These are phyloP conservation scores for Phytophthora litchii DNA, from an alignment of 352 stramenopile genomes.

Conservation along the genomic window DNA sequence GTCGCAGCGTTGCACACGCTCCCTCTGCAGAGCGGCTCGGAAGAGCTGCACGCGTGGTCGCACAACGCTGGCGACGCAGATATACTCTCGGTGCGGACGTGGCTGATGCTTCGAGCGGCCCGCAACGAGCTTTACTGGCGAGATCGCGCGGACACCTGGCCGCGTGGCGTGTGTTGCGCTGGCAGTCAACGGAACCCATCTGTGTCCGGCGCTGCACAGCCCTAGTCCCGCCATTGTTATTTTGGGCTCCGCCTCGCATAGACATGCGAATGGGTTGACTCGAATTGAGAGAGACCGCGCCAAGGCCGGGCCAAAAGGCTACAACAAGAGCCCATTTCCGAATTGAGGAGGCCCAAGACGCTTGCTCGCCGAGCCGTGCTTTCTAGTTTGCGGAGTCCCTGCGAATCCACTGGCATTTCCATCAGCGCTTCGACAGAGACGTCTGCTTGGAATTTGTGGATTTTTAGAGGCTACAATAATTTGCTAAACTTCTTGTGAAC, in stretches of 20 bases:
- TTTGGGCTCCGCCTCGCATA: slow-evolving; percentile 11
- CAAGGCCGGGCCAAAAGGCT: slow-evolving; percentile 15
- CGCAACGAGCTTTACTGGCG: slow-evolving; percentile 5
- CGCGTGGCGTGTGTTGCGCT: neutral
- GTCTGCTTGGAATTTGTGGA: too few species aligned
- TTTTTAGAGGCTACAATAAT: too few species aligned
- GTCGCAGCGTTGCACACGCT: slow-evolving; percentile 20
- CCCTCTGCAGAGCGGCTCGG: slow-evolving; percentile 1
- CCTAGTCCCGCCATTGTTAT: neutral
- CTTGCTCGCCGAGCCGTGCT: too few species aligned
- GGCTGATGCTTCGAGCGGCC: neutral
- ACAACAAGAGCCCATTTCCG: slow-evolving; percentile 5
- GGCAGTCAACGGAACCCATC: slow-evolving; percentile 5
- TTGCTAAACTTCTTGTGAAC: too few species aligned
- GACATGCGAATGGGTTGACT: slow-evolving; percentile 20
- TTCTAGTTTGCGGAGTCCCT: too few species aligned
- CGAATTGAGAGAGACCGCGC: slow-evolving; percentile 5
- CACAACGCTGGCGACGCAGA: neutral
- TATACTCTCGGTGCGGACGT: neutral
- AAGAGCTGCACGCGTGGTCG: neutral
- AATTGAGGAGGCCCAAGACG: too few species aligned
- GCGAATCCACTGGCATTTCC: too few species aligned
- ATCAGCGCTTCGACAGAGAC: too few species aligned
- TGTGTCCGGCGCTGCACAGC: slow-evolving; percentile 11
- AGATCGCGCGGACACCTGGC: slow-evolving; percentile 6